phyloP scores from a whole-genome alignment of 345 rosid genomes.

The Eucalyptus globulus region DNA sequence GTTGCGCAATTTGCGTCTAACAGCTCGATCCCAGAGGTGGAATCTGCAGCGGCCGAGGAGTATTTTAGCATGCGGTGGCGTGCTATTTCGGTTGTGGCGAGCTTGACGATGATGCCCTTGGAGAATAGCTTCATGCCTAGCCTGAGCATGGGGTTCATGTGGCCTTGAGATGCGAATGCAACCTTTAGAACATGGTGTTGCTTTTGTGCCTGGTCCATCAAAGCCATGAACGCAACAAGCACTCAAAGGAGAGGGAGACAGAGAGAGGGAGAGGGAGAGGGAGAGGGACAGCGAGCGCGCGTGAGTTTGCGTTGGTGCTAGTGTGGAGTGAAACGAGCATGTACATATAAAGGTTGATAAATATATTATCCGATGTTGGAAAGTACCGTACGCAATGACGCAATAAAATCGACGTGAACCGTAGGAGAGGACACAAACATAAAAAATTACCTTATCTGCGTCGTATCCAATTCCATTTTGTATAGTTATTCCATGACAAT shows the following conservation, averaged over 20 bases:
- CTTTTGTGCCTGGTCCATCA: not conserved
- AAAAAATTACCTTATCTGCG: not conserved
- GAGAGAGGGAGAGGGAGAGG: not conserved
- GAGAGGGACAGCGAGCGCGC: not conserved
- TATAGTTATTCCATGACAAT: not conserved
- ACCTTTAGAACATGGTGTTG: slow-evolving; percentile 29
- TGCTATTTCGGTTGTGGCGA: slow-evolving; percentile 30
- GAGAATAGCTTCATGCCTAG: slow-evolving; percentile 26
- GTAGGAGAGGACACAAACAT: not conserved
- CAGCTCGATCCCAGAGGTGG: slow-evolving; percentile 3
- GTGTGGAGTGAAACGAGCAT: not conserved
- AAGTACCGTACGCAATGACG: not conserved
- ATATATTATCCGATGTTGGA: not conserved
- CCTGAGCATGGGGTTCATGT: slow-evolving; percentile 34
- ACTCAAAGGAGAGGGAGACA: not conserved
- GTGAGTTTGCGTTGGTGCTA: not conserved
- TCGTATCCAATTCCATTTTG: not conserved
- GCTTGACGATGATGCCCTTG: slow-evolving; percentile 25
- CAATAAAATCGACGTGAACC: not conserved
- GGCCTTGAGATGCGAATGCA: slow-evolving; percentile 27
- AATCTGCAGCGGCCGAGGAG: not conserved
- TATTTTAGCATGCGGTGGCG: slow-evolving; percentile 9
- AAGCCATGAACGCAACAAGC: not conserved
- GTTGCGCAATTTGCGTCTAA: too few relatives aligned
- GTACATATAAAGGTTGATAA: not conserved